Evolutionary conservation across 805 yeast genomes (phyloP).

Genomic region (Tetrapisispora nanseiensis): DNA sequence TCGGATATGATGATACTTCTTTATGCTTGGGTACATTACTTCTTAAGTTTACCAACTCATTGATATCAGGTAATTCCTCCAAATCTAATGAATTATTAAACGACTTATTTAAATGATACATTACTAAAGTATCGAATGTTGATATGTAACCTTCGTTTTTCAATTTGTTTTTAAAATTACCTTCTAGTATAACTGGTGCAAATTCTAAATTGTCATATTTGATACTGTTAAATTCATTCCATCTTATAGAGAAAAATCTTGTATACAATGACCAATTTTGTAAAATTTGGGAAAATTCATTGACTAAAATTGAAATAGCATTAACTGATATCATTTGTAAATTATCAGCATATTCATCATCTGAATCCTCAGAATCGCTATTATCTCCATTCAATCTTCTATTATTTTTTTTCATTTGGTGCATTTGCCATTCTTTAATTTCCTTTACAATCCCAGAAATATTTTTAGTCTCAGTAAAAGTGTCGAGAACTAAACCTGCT

Average conservation of each 20-base stretch:
- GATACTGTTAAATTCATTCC: conserved; percentile 38
- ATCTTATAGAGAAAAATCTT: conserved; percentile 59
- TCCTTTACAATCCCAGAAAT: conserved; percentile 48
- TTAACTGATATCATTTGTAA: conserved; percentile 11
- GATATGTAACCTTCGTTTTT: conserved; percentile 38
- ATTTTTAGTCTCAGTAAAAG: conserved; percentile 66
- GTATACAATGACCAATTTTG: conserved; percentile 80
- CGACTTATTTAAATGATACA: conserved; percentile 65
- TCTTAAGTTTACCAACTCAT: conserved; percentile 22
- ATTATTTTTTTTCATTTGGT: conserved; percentile 1
- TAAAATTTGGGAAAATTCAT: conserved; percentile 66
- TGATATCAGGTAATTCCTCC: conserved; percentile 63
- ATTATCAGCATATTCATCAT: conserved; percentile 26
- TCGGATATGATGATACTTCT: conserved; percentile 37
- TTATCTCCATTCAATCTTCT: conserved; percentile 7
- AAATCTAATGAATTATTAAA: conserved; percentile 70
- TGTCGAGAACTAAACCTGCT: conserved; percentile 77
- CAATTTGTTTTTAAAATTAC: conserved; percentile 21
- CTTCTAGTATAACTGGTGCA: conserved; percentile 21
- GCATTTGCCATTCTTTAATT: conserved; percentile 10
- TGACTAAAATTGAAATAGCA: conserved; percentile 31
- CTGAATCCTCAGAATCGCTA: conserved; percentile 16
- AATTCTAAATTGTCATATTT: conserved; percentile 6
- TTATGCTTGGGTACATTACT: conserved; percentile 14
- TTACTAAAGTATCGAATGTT: conserved; percentile 52